phyloP scores from a whole-genome alignment of 1,139 yeast species.

The Magnusiomyces fungicola region DNA sequence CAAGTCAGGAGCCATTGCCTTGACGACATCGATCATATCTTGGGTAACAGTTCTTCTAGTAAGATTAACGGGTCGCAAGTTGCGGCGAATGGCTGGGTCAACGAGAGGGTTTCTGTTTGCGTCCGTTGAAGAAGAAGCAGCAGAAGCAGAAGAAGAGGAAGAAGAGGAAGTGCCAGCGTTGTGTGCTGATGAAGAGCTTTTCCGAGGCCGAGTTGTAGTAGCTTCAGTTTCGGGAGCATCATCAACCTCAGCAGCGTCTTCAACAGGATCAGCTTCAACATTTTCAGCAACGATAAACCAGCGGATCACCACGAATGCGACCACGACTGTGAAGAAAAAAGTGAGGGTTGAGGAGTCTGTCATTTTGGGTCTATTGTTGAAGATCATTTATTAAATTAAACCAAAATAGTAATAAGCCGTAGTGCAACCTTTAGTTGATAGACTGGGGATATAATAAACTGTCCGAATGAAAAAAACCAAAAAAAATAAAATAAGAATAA shows the following conservation, averaged over 20 bases:
- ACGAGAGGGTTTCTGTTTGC: slow-evolving; percentile 4
- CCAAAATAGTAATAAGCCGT: no score
- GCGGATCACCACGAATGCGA: slow-evolving; percentile 50
- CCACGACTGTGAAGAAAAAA: slow-evolving; percentile 42
- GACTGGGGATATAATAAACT: no score
- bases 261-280: slow-evolving; percentile 7
- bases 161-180: background rate
- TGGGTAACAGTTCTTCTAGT: slow-evolving; percentile 53
- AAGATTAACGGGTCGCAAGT: slow-evolving; percentile 9
- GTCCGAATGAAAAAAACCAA: no score
- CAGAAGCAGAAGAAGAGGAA: background rate
- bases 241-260: slow-evolving; percentile 4
- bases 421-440: no score
- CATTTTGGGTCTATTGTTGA: no score
- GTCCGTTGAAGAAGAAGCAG: background rate
- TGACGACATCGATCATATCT: slow-evolving; percentile 82
- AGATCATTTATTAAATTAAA: no score
- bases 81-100: slow-evolving; percentile 18
- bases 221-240: no score
- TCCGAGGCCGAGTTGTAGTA: no score
- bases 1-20: slow-evolving; percentile 70
- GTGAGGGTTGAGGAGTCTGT: slow-evolving; percentile 50
- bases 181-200: no score
- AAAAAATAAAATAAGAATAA: no score
- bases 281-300: slow-evolving; percentile 54